Conservation (phyloP, 108 stramenopile genomes). For the Poteriospumella lacustris region DNA sequence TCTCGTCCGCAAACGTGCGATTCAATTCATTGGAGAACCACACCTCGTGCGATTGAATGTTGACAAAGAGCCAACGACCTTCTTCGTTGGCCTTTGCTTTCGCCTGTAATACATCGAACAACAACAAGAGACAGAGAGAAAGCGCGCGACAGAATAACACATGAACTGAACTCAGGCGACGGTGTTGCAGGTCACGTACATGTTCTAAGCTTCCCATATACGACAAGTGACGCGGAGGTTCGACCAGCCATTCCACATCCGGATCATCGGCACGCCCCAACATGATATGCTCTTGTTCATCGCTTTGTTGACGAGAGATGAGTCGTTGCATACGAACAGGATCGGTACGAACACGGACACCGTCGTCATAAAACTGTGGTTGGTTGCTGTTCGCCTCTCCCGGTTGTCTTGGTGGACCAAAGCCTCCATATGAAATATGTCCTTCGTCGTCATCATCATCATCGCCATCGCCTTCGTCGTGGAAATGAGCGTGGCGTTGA, state of each 20-base stretch:
- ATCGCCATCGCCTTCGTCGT: too few relatives aligned
- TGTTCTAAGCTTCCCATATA: neutral
- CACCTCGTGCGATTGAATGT: constrained; percentile 73
- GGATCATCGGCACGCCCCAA: constrained; percentile 14
- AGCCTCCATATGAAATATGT: too few relatives aligned
- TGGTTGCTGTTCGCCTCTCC: too few relatives aligned
- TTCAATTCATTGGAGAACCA: constrained; percentile 86
- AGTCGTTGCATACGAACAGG: constrained; percentile 2
- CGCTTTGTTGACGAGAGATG: neutral
- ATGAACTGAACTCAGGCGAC: neutral
- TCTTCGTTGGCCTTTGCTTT: neutral
- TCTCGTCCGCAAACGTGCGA: constrained; percentile 86
- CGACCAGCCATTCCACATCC: constrained; percentile 5
- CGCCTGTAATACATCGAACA: neutral
- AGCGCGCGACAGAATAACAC: neutral
- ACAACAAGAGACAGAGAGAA: neutral
- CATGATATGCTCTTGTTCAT: constrained; percentile 1
- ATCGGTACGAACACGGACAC: neutral
- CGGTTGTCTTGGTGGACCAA: too few relatives aligned
- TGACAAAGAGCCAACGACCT: constrained; percentile 73
- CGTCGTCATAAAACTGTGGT: neutral
- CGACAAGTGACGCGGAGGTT: neutral
- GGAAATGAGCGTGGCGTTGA: too few relatives aligned
- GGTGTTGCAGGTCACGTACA: neutral
- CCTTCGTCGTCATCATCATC: too few relatives aligned